Conservation (phyloP, 352 stramenopile species). For the Saprolegnia diclina region DNA sequence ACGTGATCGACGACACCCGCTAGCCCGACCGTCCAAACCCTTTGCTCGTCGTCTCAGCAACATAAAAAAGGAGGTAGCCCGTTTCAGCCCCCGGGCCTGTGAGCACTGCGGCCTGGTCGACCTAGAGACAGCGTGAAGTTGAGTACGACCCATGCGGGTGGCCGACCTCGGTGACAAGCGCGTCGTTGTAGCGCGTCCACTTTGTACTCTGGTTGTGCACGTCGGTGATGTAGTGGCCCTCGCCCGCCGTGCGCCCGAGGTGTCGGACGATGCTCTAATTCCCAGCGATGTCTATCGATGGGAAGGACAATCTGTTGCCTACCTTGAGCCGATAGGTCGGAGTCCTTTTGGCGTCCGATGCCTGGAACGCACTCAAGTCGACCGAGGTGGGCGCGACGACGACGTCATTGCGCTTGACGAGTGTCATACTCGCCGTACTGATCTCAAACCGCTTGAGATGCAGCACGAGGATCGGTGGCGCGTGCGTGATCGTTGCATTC, state of each 20-base stretch:
- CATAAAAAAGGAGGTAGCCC: constrained; percentile 87
- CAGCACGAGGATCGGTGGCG: constrained; percentile 67
- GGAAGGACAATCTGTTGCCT: no score
- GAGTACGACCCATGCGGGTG: no score
- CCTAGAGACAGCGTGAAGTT: no score
- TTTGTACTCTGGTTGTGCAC: constrained; percentile 44
- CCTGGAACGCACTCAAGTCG: constrained; percentile 29
- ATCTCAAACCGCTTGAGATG: constrained; percentile 86
- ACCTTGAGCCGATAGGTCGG: constrained; percentile 47
- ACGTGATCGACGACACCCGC: no score
- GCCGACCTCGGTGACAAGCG: constrained; percentile 65
- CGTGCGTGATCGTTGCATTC: constrained; percentile 54
- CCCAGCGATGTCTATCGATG: no score
- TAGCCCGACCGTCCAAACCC: no score
- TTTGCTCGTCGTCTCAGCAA: constrained; percentile 31
- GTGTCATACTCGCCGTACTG: constrained; percentile 47
- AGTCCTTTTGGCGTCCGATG: background rate
- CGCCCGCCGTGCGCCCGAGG: constrained; percentile 65
- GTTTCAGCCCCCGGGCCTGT: constrained; percentile 37
- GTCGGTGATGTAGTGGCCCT: constrained; percentile 82
- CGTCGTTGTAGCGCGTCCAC: constrained; percentile 81
- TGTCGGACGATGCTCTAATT: constrained; percentile 77
- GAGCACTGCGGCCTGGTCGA: constrained; percentile 4
- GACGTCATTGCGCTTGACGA: constrained; percentile 76
- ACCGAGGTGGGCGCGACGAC: constrained; percentile 55